These are phyloP conservation scores for Colletotrichum scovillei DNA, from an alignment of 2,329 filamentous ascomycete species.

Conservation along the genomic window DNA sequence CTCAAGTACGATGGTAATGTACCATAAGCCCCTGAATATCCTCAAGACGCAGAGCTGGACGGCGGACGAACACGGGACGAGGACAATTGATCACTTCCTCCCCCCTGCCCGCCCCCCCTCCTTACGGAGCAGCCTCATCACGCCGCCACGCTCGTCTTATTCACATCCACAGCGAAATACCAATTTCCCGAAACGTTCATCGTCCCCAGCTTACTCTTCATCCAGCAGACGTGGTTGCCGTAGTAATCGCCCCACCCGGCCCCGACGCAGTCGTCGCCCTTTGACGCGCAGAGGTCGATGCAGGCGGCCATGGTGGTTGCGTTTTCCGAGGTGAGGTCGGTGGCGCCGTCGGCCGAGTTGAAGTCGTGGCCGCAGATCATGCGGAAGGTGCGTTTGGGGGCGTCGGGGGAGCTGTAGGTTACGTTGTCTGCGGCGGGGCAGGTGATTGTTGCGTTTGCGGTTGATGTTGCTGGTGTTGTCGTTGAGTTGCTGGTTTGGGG, in stretches of 20 bases:
- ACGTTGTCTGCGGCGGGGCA: conserved; percentile 36
- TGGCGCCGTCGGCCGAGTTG: conserved; percentile 19
- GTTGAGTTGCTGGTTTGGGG: neutral
- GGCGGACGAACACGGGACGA: too few relatives aligned
- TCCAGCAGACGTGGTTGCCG: conserved; percentile 37
- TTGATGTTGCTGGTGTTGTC: conserved; percentile 1
- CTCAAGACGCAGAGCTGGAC: too few relatives aligned
- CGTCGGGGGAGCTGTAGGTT: conserved; percentile 24
- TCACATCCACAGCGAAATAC: conserved; percentile 29
- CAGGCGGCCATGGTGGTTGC: conserved; percentile 37
- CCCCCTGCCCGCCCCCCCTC: too few relatives aligned
- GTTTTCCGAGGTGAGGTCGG: neutral
- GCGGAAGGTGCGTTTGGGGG: conserved; percentile 26
- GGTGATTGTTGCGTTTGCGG: conserved; percentile 28
- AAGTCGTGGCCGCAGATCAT: conserved; percentile 38
- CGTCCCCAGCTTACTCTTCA: conserved; percentile 38
- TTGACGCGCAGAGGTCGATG: conserved; percentile 39
- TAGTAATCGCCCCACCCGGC: conserved; percentile 38
- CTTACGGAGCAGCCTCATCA: neutral
- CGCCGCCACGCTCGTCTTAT: neutral
- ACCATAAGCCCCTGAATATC: neutral
- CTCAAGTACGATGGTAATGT: neutral
- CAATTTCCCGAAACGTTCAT: conserved; percentile 25
- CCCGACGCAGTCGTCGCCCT: conserved; percentile 34
- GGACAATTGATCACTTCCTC: too few relatives aligned